Evolutionary conservation across 2,329 filamentous ascomycete genomes (phyloP).

Genomic region (Verticillium klebahnii): DNA sequence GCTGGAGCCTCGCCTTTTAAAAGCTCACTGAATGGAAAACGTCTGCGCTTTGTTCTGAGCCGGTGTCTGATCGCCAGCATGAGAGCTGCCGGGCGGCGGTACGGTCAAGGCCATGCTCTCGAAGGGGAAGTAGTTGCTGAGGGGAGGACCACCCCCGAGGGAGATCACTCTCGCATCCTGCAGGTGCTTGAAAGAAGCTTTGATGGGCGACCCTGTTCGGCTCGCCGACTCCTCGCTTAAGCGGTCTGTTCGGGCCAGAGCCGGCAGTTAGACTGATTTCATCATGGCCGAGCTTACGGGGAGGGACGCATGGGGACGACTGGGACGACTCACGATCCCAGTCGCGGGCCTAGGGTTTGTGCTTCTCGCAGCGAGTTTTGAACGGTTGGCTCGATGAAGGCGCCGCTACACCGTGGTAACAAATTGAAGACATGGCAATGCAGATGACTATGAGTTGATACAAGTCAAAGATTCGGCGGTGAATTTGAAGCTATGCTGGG

Average conservation of each 20-base stretch:
- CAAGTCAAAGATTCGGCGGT: too few relatives aligned
- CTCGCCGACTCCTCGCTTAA: not conserved
- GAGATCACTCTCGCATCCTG: slow-evolving; percentile 1
- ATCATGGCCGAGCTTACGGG: too few relatives aligned
- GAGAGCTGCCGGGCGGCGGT: not conserved
- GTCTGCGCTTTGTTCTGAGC: too few relatives aligned
- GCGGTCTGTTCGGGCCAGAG: too few relatives aligned
- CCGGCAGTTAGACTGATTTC: too few relatives aligned
- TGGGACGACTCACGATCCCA: not conserved
- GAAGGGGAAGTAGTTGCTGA: slow-evolving; percentile 1
- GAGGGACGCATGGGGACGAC: not conserved
- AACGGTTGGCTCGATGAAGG: not conserved
- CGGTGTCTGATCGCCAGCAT: not conserved
- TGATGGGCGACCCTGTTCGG: not conserved
- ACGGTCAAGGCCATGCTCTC: not conserved
- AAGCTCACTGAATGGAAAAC: too few relatives aligned
- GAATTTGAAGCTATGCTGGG: too few relatives aligned
- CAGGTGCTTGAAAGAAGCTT: slow-evolving; percentile 2
- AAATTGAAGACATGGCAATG: too few relatives aligned
- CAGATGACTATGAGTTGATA: too few relatives aligned
- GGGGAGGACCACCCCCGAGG: not conserved
- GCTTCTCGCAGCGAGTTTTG: not conserved
- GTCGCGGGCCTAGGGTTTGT: not conserved
- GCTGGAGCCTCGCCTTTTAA: too few relatives aligned
- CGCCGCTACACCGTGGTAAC: not conserved